A percentile compares a stretch with the other conserved stretches of the same genome.
Evolutionary conservation across 1,139 yeast species (phyloP).

Genomic region (Saccharomyces hybrid): DNA sequence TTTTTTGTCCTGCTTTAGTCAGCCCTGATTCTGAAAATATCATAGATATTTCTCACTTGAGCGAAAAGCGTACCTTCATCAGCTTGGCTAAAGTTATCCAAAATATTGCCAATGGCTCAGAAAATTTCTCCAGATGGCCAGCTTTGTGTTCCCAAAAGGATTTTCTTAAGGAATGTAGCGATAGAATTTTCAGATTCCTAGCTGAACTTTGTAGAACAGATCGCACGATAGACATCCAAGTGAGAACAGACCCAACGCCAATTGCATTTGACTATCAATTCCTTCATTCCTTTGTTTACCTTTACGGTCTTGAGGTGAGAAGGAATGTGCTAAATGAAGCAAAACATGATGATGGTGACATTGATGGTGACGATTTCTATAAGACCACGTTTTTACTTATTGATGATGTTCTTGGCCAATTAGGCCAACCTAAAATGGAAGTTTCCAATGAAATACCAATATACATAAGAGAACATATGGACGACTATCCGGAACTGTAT

Average conservation of each 20-base stretch:
- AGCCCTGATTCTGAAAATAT: constrained; percentile 71
- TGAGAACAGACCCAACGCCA: constrained; percentile 14
- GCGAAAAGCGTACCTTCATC: constrained; percentile 64
- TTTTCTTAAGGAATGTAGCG: constrained; percentile 40
- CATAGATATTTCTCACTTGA: constrained; percentile 34
- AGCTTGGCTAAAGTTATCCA: constrained; percentile 81
- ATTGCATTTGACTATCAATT: constrained; percentile 40
- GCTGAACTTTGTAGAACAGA: constrained; percentile 29
- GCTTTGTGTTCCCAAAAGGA: constrained; percentile 38
- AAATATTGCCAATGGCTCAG: constrained; percentile 76
- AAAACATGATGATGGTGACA: constrained; percentile 19
- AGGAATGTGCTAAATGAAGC: constrained; percentile 30
- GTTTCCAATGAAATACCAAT: constrained; percentile 50
- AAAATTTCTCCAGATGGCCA: constrained; percentile 53
- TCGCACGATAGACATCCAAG: constrained; percentile 12
- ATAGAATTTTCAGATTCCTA: constrained; percentile 44
- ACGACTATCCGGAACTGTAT: constrained; percentile 45
- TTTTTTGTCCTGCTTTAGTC: constrained; percentile 85
- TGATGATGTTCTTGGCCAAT: constrained; percentile 30
- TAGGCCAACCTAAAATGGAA: constrained; percentile 40
- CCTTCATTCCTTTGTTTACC: constrained; percentile 59
- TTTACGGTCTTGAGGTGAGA: constrained; percentile 51
- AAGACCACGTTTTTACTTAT: constrained; percentile 23
- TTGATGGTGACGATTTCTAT: constrained; percentile 21
- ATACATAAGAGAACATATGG: constrained; percentile 40